Evolutionary conservation across 179 eudicot genomes (phyloP).

Genomic region (Spergularia azorica): DNA sequence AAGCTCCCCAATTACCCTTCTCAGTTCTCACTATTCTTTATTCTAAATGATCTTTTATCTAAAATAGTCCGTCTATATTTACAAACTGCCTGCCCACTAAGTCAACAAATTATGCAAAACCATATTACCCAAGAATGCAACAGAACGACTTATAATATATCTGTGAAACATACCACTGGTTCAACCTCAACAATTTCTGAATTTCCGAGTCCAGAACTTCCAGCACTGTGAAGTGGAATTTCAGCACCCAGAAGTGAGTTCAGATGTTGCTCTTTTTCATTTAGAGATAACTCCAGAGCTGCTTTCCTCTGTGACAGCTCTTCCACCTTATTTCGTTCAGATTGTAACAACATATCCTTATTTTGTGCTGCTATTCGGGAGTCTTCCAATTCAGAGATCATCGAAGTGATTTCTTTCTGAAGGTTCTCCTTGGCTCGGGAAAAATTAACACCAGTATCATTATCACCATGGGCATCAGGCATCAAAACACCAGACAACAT

Average conservation of each 20-base stretch:
- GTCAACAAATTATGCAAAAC: constrained; percentile 7
- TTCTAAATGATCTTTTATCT: neutral
- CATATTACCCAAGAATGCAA: neutral
- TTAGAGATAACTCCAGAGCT: constrained; percentile 62
- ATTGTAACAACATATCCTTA: constrained; percentile 61
- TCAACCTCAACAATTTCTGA: constrained; percentile 88
- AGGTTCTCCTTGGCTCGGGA: constrained; percentile 53
- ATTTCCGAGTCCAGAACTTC: constrained; percentile 40
- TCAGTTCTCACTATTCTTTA: neutral
- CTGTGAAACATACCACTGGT: constrained; percentile 61
- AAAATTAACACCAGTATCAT: constrained; percentile 28
- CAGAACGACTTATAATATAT: neutral
- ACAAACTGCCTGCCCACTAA: neutral
- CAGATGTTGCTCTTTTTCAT: constrained; percentile 61
- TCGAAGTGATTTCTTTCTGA: constrained; percentile 50
- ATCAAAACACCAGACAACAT: constrained; percentile 47
- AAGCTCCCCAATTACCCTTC: neutral
- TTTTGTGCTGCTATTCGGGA: constrained; percentile 55
- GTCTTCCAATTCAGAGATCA: constrained; percentile 71
- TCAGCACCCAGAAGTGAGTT: constrained; percentile 42
- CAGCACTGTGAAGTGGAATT: neutral
- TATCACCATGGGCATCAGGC: constrained; percentile 38
- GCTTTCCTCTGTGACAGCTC: constrained; percentile 58
- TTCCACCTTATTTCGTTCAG: constrained; percentile 65
- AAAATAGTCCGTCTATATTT: neutral